These are phyloP conservation scores for Apiosordaria backusii DNA, from an alignment of 495 filamentous ascomycete species.

Conservation along the genomic window DNA sequence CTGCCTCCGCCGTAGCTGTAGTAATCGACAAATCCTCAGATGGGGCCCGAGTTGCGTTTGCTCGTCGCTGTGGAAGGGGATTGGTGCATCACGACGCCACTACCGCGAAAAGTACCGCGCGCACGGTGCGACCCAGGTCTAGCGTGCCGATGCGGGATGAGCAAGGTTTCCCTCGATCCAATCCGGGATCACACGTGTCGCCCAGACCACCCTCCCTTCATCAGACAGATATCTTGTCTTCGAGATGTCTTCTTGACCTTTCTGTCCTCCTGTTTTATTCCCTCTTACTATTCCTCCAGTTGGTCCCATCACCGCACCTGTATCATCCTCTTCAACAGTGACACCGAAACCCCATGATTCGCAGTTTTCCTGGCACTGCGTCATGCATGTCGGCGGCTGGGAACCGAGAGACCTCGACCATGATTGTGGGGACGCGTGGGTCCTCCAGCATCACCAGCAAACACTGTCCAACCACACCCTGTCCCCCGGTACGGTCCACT, in stretches of 20 bases:
- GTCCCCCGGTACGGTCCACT: neutral
- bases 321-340: neutral
- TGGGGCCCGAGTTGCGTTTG: slow-evolving; percentile 2
- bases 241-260: neutral
- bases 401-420: slow-evolving; percentile 1
- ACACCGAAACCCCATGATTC: neutral
- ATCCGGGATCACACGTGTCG: neutral
- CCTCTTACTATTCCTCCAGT: neutral
- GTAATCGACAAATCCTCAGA: neutral
- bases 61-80: neutral
- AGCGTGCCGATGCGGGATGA: slow-evolving; percentile 9
- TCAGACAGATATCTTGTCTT: neutral
- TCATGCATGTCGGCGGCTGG: slow-evolving; percentile 3
- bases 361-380: neutral
- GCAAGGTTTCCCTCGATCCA: neutral
- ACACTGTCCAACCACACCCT: neutral
- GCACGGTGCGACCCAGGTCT: slow-evolving; percentile 28
- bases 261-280: neutral
- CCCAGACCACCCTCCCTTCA: neutral
- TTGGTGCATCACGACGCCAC: neutral
- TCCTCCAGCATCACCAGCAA: neutral
- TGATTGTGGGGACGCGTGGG: neutral
- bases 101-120: slow-evolving; percentile 25
- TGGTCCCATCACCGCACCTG: neutral
- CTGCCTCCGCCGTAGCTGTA: neutral